Evolutionary conservation across 2,329 filamentous ascomycete genomes (phyloP), one percentile per base, ranked within the genome.

Genomic region (Harringtonia aguacate): DNA sequence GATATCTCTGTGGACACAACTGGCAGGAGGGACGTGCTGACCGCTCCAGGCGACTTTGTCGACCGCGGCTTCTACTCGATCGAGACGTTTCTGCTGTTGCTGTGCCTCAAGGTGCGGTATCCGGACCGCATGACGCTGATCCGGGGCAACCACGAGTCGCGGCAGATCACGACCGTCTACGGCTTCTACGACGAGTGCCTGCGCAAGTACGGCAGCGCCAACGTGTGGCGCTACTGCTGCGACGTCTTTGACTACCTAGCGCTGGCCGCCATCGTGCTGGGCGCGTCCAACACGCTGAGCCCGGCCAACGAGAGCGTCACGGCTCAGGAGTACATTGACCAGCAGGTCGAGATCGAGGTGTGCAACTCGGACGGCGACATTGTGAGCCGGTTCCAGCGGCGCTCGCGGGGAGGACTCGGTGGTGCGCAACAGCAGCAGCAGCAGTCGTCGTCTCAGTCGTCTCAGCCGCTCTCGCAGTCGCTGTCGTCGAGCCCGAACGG

Each of bases 141-240:
- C 57, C 78, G 90, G 51, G 90, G 90, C 51, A 95, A 95, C 61
- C 88, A 95, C 69, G 90, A 97, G 65, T 95, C 89, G 36, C 80
- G 90, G 47, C 90, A 97, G 63, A 97, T 97, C 52, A 97, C 90
- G 20, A 94, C 87, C 6, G 90, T 97, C 14, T 97, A 97, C 61
- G 90, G 90, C 50, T 97, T 97, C 68, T 97, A 97, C 68, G 90
- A 97, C 58, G 90, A 97, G 67, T 97, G 90, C 58, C 72, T 95
- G 50, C 76, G 90, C 43, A 97, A 97, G 66, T 97, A 97, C 58
- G 90, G 90, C 48, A 94, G 84, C 58, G 89, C 90, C 31, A 97
- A 95, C 56, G 90, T 97, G 1, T 97, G 90, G 90, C 77, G 86
- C 44, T 90, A 95, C 60, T 98, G 89, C 68, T 95, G 89, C 65